Conservation (phyloP, 805 yeast species). For the Candida taoyuanica region DNA sequence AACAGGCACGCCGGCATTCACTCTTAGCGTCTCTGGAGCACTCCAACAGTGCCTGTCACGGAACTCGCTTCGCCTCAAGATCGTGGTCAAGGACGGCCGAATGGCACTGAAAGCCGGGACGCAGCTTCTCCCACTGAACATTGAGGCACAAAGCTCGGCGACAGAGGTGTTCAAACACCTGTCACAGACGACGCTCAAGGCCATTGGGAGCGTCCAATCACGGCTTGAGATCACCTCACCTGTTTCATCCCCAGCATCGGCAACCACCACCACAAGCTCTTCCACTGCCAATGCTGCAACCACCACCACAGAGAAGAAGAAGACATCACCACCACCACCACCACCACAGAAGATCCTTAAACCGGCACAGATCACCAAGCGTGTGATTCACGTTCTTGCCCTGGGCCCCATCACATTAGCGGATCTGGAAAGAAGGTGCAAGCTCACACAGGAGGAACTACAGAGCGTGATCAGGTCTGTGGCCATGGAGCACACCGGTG, state of each 20-base stretch:
- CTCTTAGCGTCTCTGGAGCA: constrained; percentile 10
- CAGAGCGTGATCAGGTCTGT: constrained; percentile 23
- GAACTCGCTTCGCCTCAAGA: constrained; percentile 17
- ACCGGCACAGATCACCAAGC: constrained; percentile 25
- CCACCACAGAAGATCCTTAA: constrained; percentile 1
- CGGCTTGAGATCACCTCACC: constrained; percentile 10
- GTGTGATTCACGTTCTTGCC: constrained; percentile 42
- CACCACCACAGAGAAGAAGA: neutral
- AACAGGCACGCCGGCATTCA: constrained; percentile 9
- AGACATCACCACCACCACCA: constrained; percentile 1
- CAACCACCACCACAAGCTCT: neutral
- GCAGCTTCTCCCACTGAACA: constrained; percentile 5
- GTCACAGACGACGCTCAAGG: constrained; percentile 20
- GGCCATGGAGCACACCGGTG: constrained; percentile 31
- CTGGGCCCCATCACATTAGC: constrained; percentile 40
- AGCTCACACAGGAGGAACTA: constrained; percentile 27
- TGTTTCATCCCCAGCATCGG: neutral
- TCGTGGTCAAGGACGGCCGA: constrained; percentile 21
- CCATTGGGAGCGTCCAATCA: constrained; percentile 15
- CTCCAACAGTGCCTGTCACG: constrained; percentile 10
- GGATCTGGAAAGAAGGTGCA: constrained; percentile 29
- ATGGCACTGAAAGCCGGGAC: constrained; percentile 14
- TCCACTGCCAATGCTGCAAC: neutral
- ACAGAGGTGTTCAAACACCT: constrained; percentile 23
- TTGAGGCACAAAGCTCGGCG: constrained; percentile 4